These are phyloP conservation scores for Quercus agrifolia DNA, from an alignment of 306 rosid genomes.

Conservation along the genomic window DNA sequence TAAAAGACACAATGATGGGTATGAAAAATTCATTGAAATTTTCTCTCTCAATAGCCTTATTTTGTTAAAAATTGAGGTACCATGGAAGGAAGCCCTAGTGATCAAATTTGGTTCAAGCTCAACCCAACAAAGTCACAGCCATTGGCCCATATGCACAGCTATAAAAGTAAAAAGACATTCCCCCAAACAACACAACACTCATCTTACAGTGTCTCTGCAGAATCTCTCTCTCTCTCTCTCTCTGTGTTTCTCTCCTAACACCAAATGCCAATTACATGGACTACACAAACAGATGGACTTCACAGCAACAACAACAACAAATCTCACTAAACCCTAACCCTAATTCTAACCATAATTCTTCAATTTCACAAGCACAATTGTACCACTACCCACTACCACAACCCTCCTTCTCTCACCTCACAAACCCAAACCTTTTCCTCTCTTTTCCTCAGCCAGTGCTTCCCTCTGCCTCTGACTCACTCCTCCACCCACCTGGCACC, in stretches of 20 bases:
- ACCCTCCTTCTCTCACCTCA: constrained; percentile 15
- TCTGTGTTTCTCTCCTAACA: too few species aligned
- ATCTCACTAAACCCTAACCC: not conserved
- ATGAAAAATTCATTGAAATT: too few species aligned
- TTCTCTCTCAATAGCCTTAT: too few species aligned
- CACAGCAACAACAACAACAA: not conserved
- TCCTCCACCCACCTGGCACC: constrained; percentile 53
- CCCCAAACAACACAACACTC: not conserved
- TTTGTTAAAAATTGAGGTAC: too few species aligned
- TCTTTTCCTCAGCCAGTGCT: constrained; percentile 29
- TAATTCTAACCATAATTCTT: not conserved
- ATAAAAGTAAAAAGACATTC: not conserved
- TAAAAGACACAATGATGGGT: too few species aligned
- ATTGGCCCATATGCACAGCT: too few species aligned
- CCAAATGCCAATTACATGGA: not conserved
- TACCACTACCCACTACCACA: constrained; percentile 13
- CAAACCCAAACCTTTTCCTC: constrained; percentile 12
- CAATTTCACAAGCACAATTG: constrained; percentile 11
- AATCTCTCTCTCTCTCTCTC: not conserved
- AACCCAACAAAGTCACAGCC: not conserved
- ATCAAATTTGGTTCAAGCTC: too few species aligned
- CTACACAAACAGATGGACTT: not conserved
- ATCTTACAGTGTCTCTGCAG: not conserved
- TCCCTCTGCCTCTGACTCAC: constrained; percentile 25
- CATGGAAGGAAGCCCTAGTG: too few species aligned